Evolutionary conservation across 805 yeast genomes (phyloP).

Genomic region (Nakazawaea ernobii): DNA sequence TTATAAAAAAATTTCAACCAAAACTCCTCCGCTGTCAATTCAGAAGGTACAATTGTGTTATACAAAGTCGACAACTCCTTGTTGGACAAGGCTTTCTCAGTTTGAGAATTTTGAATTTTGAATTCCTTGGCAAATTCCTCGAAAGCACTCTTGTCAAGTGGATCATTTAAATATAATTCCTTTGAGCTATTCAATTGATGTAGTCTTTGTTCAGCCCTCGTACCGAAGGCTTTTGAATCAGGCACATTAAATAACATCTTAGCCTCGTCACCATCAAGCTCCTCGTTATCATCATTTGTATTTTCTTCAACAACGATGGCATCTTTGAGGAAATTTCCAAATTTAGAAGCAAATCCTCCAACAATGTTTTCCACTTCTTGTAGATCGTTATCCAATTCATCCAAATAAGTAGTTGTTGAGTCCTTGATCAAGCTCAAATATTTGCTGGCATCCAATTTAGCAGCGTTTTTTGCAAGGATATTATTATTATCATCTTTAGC

Average conservation of each 20-base stretch:
- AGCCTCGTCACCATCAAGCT: conserved; percentile 14
- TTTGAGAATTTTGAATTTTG: conserved; percentile 13
- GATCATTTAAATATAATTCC: conserved; percentile 32
- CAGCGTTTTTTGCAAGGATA: too few relatives aligned
- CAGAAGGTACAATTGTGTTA: conserved; percentile 61
- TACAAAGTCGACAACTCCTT: conserved; percentile 49
- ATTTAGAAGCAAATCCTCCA: conserved; percentile 47
- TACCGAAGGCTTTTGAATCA: conserved; percentile 34
- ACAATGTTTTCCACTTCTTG: conserved; percentile 72
- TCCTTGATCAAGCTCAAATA: conserved; percentile 20
- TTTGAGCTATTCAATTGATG: conserved; percentile 46
- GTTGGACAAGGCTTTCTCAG: conserved; percentile 38
- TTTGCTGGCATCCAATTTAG: conserved; percentile 17
- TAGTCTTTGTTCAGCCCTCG: conserved; percentile 60
- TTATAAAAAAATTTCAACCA: conserved; percentile 70
- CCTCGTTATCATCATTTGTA: conserved; percentile 14
- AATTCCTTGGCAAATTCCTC: conserved; percentile 32
- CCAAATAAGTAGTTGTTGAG: conserved; percentile 59
- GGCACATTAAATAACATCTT: conserved; percentile 41
- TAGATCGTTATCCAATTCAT: conserved; percentile 65
- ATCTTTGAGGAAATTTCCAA: conserved; percentile 50
- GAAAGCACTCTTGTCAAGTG: conserved; percentile 26
- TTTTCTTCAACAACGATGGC: conserved; percentile 25
- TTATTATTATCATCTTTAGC: conserved; percentile 16
- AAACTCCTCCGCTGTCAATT: conserved; percentile 50